Percentiles rank a stretch among this genome's conserved stretches.
Evolutionary conservation across 805 yeast species (phyloP).

Genomic region (Candida ortonii): DNA sequence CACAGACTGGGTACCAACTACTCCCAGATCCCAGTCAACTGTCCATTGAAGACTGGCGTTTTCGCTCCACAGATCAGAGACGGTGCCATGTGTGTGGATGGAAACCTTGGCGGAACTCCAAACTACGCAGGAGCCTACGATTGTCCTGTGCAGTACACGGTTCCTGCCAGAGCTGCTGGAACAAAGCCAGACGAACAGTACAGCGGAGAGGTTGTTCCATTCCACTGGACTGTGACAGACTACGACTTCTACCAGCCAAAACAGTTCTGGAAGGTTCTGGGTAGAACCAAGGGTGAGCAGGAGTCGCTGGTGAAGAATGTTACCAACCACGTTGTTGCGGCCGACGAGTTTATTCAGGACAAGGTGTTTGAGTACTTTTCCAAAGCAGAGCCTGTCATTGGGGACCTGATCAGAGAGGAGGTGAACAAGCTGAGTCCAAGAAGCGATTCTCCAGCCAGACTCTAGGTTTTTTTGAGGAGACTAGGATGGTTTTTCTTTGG

Average conservation of each 20-base stretch:
- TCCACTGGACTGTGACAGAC: constrained; percentile 77
- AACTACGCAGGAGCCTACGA: constrained; percentile 63
- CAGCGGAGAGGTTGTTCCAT: constrained; percentile 50
- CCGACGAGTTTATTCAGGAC: constrained; percentile 75
- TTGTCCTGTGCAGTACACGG: constrained; percentile 45
- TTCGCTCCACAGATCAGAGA: constrained; percentile 78
- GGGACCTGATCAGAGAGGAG: constrained; percentile 64
- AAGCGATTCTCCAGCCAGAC: constrained; percentile 30
- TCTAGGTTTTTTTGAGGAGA: constrained; percentile 15
- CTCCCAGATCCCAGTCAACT: constrained; percentile 84
- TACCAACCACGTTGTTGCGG: constrained; percentile 67
- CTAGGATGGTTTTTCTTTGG: not conserved
- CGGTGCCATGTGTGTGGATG: constrained; percentile 69
- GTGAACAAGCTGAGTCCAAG: constrained; percentile 50
- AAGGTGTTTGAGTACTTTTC: constrained; percentile 72
- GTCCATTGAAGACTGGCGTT: constrained; percentile 59
- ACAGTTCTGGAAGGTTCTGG: constrained; percentile 73
- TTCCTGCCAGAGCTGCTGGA: constrained; percentile 34
- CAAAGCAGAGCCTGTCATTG: constrained; percentile 69
- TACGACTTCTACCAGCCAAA: constrained; percentile 77
- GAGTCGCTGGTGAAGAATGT: constrained; percentile 79
- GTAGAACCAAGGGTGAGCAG: constrained; percentile 79
- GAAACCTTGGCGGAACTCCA: constrained; percentile 75
- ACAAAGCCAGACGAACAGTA: constrained; percentile 31
- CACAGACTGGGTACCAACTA: constrained; percentile 77